Conservation (phyloP, 345 rosid genomes). For the Camelina laxa region DNA sequence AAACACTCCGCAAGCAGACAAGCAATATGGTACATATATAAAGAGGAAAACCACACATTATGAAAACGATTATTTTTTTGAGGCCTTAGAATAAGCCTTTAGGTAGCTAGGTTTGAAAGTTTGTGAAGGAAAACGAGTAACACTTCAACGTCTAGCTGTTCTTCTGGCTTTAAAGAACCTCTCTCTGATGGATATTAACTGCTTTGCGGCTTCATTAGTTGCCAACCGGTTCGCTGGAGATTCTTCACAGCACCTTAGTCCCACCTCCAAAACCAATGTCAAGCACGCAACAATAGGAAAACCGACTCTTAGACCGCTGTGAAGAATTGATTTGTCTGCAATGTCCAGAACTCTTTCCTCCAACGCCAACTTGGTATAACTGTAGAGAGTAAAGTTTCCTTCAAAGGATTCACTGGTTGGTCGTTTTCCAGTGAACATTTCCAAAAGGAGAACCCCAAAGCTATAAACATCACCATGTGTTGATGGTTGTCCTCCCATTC, state of each 20-base stretch:
- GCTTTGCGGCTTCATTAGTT: conserved; percentile 33
- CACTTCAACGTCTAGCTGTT: conserved; percentile 21
- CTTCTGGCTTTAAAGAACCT: conserved; percentile 27
- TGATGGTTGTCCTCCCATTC: conserved; percentile 41
- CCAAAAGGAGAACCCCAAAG: conserved; percentile 40
- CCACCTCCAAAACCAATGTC: conserved; percentile 27
- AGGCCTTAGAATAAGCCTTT: background rate
- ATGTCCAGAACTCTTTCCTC: conserved; percentile 22
- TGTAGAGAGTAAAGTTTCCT: conserved; percentile 36
- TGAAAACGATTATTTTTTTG: background rate
- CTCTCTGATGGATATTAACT: conserved; percentile 35
- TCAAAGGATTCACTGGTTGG: conserved; percentile 43
- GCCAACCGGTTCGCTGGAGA: conserved; percentile 22
- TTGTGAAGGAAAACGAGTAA: background rate
- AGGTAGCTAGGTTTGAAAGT: background rate
- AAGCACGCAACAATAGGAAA: conserved; percentile 27
- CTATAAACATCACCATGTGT: conserved; percentile 42
- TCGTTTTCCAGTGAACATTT: conserved; percentile 40
- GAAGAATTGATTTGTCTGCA: conserved; percentile 21
- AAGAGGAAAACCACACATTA: background rate
- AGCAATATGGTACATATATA: too few relatives aligned
- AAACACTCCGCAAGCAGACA: background rate
- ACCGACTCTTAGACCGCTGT: conserved; percentile 19
- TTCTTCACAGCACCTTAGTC: conserved; percentile 44
- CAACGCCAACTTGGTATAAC: conserved; percentile 31